Percentiles rank a stretch among this genome's conserved stretches.
Conservation (phyloP, 1,284 basidiomycete species). For the Apiotrichum siamense region DNA sequence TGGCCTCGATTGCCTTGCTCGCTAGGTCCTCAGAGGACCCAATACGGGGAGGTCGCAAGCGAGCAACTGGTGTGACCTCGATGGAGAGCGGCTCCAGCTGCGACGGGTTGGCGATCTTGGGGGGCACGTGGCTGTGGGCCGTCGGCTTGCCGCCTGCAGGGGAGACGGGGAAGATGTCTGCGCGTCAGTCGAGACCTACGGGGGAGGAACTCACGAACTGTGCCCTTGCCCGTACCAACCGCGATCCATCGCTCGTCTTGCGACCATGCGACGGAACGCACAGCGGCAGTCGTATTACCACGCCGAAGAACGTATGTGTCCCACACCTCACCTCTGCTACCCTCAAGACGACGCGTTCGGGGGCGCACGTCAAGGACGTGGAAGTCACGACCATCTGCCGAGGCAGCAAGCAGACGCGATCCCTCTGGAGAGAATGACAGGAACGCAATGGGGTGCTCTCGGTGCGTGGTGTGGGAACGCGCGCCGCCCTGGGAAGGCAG, state of each 20-base stretch:
- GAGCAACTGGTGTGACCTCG: slow-evolving; percentile 56
- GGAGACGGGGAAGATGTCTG: slow-evolving; percentile 70
- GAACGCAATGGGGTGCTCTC: slow-evolving; percentile 51
- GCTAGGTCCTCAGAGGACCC: background rate
- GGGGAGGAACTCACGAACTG: slow-evolving; percentile 43
- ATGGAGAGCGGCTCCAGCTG: slow-evolving; percentile 55
- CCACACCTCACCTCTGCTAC: slow-evolving; percentile 48
- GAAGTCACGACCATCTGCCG: slow-evolving; percentile 58
- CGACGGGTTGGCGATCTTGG: slow-evolving; percentile 55
- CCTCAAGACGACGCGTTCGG: background rate
- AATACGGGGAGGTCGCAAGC: slow-evolving; percentile 45
- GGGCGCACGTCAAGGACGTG: slow-evolving; percentile 54
- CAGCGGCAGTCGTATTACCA: slow-evolving; percentile 62
- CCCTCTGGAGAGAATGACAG: slow-evolving; percentile 60
- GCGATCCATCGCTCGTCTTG: slow-evolving; percentile 65
- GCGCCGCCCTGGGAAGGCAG: slow-evolving; percentile 1
- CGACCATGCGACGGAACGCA: slow-evolving; percentile 55
- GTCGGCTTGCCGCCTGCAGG: slow-evolving; percentile 67
- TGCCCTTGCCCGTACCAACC: slow-evolving; percentile 54
- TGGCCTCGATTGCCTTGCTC: background rate
- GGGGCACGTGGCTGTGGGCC: slow-evolving; percentile 58
- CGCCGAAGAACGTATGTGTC: slow-evolving; percentile 65
- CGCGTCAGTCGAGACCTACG: background rate
- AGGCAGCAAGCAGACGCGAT: slow-evolving; percentile 55
- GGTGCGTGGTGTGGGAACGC: background rate